These are phyloP conservation scores for Phycomyces blakesleeanus DNA, from an alignment of 192 early-diverging fungal genomes.

Conservation along the genomic window DNA sequence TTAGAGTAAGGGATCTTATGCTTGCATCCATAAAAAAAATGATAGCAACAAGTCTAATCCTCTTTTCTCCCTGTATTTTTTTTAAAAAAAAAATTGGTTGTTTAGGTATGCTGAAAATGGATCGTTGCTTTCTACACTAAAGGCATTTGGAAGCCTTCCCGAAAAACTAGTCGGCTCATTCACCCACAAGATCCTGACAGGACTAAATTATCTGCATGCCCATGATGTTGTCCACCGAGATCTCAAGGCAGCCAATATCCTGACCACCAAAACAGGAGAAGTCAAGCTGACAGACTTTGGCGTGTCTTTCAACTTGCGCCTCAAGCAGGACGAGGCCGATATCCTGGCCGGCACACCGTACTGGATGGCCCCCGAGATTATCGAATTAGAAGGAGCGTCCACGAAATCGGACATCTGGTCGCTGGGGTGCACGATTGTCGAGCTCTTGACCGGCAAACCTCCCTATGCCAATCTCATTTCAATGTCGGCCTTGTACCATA, in stretches of 20 bases:
- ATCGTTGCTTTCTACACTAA: slow-evolving; percentile 77
- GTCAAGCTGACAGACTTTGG: slow-evolving; percentile 97
- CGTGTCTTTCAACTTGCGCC: slow-evolving; percentile 81
- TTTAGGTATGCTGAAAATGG: slow-evolving; percentile 86
- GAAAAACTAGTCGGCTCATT: slow-evolving; percentile 88
- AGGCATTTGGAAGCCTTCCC: slow-evolving; percentile 86
- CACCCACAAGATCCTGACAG: slow-evolving; percentile 83
- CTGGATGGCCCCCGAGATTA: slow-evolving; percentile 91
- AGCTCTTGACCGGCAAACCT: slow-evolving; percentile 88
- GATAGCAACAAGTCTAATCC: too few species aligned
- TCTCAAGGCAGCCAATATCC: slow-evolving; percentile 93
- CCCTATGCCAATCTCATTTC: slow-evolving; percentile 82
- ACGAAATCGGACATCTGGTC: slow-evolving; percentile 93
- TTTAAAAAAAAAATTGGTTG: too few species aligned
- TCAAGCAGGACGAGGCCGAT: slow-evolving; percentile 56
- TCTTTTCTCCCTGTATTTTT: too few species aligned
- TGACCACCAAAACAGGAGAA: slow-evolving; percentile 91
- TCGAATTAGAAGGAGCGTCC: slow-evolving; percentile 83
- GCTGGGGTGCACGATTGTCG: slow-evolving; percentile 90
- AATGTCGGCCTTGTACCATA: slow-evolving; percentile 90
- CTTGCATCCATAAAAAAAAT: too few species aligned
- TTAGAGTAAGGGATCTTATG: slow-evolving; percentile 75
- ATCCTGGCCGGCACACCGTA: slow-evolving; percentile 78
- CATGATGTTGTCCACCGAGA: slow-evolving; percentile 89
- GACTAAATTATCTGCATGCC: slow-evolving; percentile 83